A percentile compares a stretch with the other conserved stretches of the same genome.
Evolutionary conservation across 2,329 filamentous ascomycete genomes (phyloP).

Genomic region (Pestalotiopsis sp.): DNA sequence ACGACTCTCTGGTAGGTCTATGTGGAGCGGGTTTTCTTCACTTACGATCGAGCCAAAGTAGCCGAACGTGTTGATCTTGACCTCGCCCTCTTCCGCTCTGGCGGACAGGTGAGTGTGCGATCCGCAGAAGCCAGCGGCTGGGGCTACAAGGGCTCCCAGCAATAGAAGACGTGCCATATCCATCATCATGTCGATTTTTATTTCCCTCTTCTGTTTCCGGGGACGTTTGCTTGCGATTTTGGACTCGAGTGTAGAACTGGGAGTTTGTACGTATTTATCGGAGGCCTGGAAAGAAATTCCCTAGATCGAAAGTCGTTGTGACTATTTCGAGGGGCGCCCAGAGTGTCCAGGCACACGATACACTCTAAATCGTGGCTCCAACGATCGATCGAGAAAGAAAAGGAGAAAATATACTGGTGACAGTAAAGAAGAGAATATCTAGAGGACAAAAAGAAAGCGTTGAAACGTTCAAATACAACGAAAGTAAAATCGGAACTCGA

Average conservation of each 20-base stretch:
- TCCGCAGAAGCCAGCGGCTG: conserved; percentile 30
- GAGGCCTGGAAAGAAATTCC: background rate
- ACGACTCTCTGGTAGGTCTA: too few species aligned
- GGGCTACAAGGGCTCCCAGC: conserved; percentile 27
- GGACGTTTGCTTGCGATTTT: background rate
- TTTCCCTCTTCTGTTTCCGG: background rate
- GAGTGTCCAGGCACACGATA: too few species aligned
- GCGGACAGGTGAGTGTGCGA: conserved; percentile 30
- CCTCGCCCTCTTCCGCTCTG: conserved; percentile 28
- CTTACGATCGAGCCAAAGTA: conserved; percentile 24
- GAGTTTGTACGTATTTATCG: background rate
- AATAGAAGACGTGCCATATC: conserved; percentile 21
- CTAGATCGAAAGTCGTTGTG: background rate
- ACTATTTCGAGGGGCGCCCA: background rate
- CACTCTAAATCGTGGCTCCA: too few species aligned
- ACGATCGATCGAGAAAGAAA: background rate
- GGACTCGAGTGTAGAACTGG: background rate
- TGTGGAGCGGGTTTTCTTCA: background rate
- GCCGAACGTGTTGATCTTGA: conserved; percentile 36
- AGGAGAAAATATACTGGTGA: background rate
- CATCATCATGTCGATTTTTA: conserved; percentile 20
- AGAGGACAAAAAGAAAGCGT: background rate
- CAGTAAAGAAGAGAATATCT: background rate
- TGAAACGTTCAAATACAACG: conserved; percentile 3
- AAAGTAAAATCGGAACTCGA: conserved; percentile 9